A percentile compares a stretch with the other conserved stretches of the same genome.
These are phyloP conservation scores for Alternaria panax DNA, from an alignment of 2,329 filamentous ascomycete species.

Conservation along the genomic window DNA sequence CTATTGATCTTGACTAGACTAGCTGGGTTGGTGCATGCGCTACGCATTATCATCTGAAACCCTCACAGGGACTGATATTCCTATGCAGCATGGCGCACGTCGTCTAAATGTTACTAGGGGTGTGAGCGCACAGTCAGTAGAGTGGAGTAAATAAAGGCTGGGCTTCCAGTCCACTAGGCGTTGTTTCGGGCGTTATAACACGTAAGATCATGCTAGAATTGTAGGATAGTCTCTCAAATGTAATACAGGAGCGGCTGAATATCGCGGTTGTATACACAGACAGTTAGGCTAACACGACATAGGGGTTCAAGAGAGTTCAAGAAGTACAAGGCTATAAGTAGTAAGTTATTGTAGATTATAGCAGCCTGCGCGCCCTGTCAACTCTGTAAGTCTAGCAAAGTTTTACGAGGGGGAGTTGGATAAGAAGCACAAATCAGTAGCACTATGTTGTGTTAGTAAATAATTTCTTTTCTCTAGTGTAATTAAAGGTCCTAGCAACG, in stretches of 20 bases:
- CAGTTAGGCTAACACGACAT: neutral
- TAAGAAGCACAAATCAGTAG: too few relatives aligned
- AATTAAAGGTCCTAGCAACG: too few relatives aligned
- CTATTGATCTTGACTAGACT: constrained; percentile 1
- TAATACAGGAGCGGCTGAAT: neutral
- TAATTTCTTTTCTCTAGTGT: too few relatives aligned
- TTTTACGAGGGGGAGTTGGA: too few relatives aligned
- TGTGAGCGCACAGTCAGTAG: neutral
- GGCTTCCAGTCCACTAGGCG: neutral
- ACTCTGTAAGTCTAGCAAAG: too few relatives aligned
- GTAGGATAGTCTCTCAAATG: neutral
- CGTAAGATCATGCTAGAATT: neutral
- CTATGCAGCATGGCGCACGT: neutral
- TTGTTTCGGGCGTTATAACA: neutral
- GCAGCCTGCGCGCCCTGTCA: too few relatives aligned
- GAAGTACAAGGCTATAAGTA: neutral
- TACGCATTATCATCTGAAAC: neutral
- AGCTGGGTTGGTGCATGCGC: neutral
- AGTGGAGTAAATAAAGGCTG: neutral
- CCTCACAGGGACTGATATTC: neutral
- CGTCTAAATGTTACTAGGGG: neutral
- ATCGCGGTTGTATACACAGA: neutral
- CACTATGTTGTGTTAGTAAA: too few relatives aligned
- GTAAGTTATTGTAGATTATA: neutral
- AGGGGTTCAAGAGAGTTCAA: neutral